Evolutionary conservation across 495 filamentous ascomycete genomes (phyloP).

Genomic region (Neurospora intermedia): DNA sequence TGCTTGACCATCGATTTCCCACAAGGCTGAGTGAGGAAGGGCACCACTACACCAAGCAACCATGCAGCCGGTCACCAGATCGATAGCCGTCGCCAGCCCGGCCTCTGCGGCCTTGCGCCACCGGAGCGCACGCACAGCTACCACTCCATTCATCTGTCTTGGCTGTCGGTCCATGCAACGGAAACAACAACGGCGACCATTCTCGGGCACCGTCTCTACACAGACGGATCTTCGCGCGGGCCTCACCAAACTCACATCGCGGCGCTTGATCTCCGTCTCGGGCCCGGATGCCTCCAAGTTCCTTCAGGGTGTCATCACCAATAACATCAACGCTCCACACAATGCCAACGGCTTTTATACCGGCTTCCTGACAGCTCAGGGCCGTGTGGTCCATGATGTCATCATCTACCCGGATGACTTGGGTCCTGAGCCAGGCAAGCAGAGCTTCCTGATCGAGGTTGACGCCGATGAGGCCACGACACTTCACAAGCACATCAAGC

Average conservation of each 20-base stretch:
- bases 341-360: constrained; percentile 50
- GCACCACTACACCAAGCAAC: neutral
- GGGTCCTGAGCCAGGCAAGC: constrained; percentile 33
- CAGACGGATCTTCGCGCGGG: constrained; percentile 31
- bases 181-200: constrained; percentile 5
- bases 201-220: constrained; percentile 9
- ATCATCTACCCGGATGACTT: constrained; percentile 65
- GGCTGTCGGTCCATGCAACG: neutral
- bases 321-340: constrained; percentile 42
- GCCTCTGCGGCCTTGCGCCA: neutral
- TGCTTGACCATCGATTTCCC: neutral
- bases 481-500: constrained; percentile 60
- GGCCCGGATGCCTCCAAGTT: constrained; percentile 72
- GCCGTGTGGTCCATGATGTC: constrained; percentile 75
- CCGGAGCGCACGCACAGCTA: neutral
- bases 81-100: neutral
- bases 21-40: neutral
- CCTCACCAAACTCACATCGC: constrained; percentile 48
- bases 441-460: constrained; percentile 66
- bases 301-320: constrained; percentile 79
- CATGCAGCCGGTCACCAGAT: constrained; percentile 1
- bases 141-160: neutral
- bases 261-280: constrained; percentile 65
- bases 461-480: constrained; percentile 51
- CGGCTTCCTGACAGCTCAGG: constrained; percentile 77